Evolutionary conservation across 2,329 filamentous ascomycete genomes (phyloP).

Genomic region (Ceratocystis huliohia): DNA sequence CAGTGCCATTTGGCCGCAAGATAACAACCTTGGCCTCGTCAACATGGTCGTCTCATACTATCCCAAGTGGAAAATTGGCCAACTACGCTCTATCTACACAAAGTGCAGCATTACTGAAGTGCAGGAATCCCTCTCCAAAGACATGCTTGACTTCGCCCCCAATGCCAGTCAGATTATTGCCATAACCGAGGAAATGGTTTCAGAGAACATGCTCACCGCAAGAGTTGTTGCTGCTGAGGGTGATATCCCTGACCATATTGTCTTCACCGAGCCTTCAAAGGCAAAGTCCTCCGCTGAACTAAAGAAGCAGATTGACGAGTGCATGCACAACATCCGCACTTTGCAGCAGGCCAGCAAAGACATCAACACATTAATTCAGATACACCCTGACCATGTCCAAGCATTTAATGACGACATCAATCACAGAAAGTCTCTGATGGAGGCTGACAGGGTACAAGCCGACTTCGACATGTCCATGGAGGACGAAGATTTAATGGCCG

Average conservation of each 20-base stretch:
- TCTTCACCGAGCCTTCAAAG: constrained; percentile 34
- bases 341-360: constrained; percentile 38
- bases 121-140: constrained; percentile 38
- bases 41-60: constrained; percentile 57
- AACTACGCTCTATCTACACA: constrained; percentile 58
- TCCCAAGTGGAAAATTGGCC: constrained; percentile 61
- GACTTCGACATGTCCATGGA: constrained; percentile 38
- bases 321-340: constrained; percentile 33
- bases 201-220: constrained; percentile 40
- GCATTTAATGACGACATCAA: constrained; percentile 36
- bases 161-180: constrained; percentile 34
- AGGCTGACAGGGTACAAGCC: constrained; percentile 31
- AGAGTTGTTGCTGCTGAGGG: constrained; percentile 36
- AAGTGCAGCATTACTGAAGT: constrained; percentile 45
- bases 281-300: constrained; percentile 23
- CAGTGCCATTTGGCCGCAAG: constrained; percentile 47
- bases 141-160: constrained; percentile 36
- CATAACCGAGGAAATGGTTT: constrained; percentile 45
- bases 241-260: constrained; percentile 34
- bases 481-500: constrained; percentile 51
- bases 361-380: constrained; percentile 42
- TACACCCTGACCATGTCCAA: constrained; percentile 45
- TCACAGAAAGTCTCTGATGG: constrained; percentile 25
- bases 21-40: constrained; percentile 62
- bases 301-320: constrained; percentile 33